Conservation (phyloP, 495 filamentous ascomycete species). For the Daldinia vernicosa region DNA sequence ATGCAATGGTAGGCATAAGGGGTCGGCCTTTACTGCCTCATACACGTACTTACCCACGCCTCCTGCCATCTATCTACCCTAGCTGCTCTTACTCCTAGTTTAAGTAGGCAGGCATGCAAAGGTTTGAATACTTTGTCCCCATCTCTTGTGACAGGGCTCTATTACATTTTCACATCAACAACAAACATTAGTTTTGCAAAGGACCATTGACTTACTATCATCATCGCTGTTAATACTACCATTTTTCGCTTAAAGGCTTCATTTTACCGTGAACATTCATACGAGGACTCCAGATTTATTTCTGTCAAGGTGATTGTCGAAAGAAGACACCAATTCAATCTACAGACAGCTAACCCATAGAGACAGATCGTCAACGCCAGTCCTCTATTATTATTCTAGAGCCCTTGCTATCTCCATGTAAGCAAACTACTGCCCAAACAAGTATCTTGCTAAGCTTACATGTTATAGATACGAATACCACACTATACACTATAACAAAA, state of each 20-base stretch:
- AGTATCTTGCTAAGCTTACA: not conserved
- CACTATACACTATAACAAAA: not conserved
- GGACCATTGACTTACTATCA: conserved; percentile 6
- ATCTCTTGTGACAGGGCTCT: not conserved
- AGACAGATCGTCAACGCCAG: not conserved
- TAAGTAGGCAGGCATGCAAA: not conserved
- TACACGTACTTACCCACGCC: not conserved
- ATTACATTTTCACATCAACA: conserved; percentile 20
- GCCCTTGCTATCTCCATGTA: not conserved
- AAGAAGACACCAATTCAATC: not conserved
- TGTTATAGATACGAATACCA: not conserved
- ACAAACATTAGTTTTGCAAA: conserved; percentile 16
- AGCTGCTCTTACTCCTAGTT: not conserved
- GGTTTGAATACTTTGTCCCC: not conserved
- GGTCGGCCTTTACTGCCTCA: not conserved
- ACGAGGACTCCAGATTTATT: conserved; percentile 4
- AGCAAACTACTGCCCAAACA: not conserved
- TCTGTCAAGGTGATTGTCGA: conserved; percentile 6
- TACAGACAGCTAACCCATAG: not conserved
- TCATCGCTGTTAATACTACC: conserved; percentile 17
- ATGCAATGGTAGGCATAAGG: not conserved
- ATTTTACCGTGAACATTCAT: conserved; percentile 22
- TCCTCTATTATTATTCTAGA: not conserved
- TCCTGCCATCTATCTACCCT: conserved; percentile 7
- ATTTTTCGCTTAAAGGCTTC: conserved; percentile 14